Base-by-base conservation (phyloP, 495 filamentous ascomycete genomes). In the Tuber brumale region DNA sequence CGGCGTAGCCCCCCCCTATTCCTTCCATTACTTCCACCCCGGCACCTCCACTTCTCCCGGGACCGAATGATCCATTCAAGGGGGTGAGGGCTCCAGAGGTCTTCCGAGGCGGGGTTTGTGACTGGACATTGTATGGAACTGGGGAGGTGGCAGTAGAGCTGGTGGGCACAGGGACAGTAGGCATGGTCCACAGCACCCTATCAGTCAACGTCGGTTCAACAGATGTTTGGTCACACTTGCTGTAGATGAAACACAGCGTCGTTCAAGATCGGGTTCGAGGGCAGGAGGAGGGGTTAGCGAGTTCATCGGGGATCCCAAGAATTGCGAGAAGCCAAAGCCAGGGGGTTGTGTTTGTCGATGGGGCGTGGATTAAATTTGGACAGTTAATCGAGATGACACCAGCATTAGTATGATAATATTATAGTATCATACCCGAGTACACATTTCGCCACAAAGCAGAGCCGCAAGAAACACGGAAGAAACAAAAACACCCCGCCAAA, bases 151-250 rank as follows among this genome's bases (percentile, higher is more conserved):
- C 61, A 71, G 71, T 76, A 73, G 78, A 73, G 76, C 73, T 70
- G 43, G 73, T 48, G 76, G 78, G 72, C 61, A 79, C 72, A 80
- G 78, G 73, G 73, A 71, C 78, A 73, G 78, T 79, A 80, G 77
- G 72, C 78, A 80, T 80, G 69, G 37, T 80, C 73, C 46, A 35
- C 78, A 80, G 78, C 70, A 79, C 72, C 78, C 77, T 78, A 18
- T 66, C 27, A 14, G 27, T 66, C 27, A 66, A 35, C 57, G 14
- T 31, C 27, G 57, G 12, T 19, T 66, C 57, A 35, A 35, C 57
- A 7, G 57, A 66, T 31, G 27, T 66, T 66, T 35, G 14, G 27
- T 66, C 57, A 35, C 57, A 66, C 57, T 31, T 66, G 57, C 10
- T 35, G 57, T 35, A 35, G 27, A 66, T 31, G 31, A 66, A 66